Percentiles rank a stretch among this genome's conserved stretches.
These are phyloP conservation scores for Fraxinus excelsior DNA, from an alignment of 257 asterid genomes.

Conservation along the genomic window DNA sequence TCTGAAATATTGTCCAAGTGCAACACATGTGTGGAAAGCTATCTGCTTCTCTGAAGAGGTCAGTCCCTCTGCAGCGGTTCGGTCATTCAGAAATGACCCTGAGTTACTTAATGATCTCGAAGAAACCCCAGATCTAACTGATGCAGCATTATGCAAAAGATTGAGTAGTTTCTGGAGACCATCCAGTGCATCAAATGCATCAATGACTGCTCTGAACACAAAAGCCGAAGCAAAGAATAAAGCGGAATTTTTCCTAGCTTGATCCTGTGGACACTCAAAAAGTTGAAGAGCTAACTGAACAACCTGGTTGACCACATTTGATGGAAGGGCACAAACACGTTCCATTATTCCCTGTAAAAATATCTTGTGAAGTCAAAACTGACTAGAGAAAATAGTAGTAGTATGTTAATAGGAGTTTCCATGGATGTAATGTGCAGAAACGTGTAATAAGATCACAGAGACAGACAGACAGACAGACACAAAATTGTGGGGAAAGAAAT, in stretches of 20 bases:
- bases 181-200: constrained; percentile 86
- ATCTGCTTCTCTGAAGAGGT: constrained; percentile 94
- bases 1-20: constrained; percentile 87
- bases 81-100: constrained; percentile 72
- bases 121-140: constrained; percentile 84
- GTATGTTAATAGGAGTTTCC: too few species aligned
- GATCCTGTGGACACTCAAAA: constrained; percentile 79
- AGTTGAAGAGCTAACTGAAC: constrained; percentile 93
- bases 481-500: not conserved
- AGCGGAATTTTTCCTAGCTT: constrained; percentile 89
- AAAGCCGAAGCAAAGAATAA: constrained; percentile 87
- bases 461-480: constrained; percentile 15
- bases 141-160: constrained; percentile 85
- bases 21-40: constrained; percentile 91
- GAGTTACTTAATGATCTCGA: constrained; percentile 66
- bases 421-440: not conserved
- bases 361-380: constrained; percentile 14
- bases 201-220: constrained; percentile 89
- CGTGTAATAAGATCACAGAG: not conserved
- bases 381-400: not conserved
- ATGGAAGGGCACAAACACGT: constrained; percentile 94
- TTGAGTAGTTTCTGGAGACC: constrained; percentile 88
- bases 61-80: constrained; percentile 80
- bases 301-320: constrained; percentile 71
- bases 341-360: constrained; percentile 89